These are phyloP conservation scores for Mesembryanthemum crystallinum DNA, from an alignment of 148 eudicot genomes.

Conservation along the genomic window DNA sequence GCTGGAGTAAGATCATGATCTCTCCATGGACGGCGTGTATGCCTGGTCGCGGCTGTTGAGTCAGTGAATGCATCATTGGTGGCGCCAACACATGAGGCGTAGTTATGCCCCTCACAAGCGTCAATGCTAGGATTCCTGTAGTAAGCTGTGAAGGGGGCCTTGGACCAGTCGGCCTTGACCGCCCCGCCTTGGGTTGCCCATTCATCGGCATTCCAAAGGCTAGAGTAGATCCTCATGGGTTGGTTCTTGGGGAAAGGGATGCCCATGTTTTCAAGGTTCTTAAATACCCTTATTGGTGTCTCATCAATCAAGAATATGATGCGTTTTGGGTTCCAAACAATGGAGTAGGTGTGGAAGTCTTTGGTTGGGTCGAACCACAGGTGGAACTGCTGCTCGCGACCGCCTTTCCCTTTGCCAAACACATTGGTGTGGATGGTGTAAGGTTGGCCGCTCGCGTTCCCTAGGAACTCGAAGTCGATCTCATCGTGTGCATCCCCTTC, in stretches of 20 bases:
- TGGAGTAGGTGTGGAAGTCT: conserved; percentile 53
- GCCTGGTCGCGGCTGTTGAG: neutral
- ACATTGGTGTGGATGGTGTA: conserved; percentile 56
- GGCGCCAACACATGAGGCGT: conserved; percentile 19
- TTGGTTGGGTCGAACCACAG: conserved; percentile 58
- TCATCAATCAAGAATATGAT: conserved; percentile 51
- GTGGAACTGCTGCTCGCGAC: conserved; percentile 49
- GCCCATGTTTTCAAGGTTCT: conserved; percentile 37
- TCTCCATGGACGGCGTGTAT: conserved; percentile 28
- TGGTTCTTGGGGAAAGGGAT: conserved; percentile 50
- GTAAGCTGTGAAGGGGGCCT: conserved; percentile 53
- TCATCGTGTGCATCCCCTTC: conserved; percentile 41
- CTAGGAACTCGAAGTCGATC: conserved; percentile 56
- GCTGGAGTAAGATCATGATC: conserved; percentile 39
- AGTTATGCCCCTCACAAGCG: conserved; percentile 29
- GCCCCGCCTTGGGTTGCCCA: conserved; percentile 56
- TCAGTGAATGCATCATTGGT: neutral
- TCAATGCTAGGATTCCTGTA: conserved; percentile 46
- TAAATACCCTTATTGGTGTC: conserved; percentile 39
- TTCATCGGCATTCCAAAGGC: conserved; percentile 54
- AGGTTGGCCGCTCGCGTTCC: conserved; percentile 47
- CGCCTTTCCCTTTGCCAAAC: conserved; percentile 52
- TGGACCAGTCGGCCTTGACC: conserved; percentile 53
- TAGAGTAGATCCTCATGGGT: conserved; percentile 51
- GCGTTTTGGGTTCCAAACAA: conserved; percentile 41